Conservation (phyloP, 169 alveolate species). For the Cryptosporidium meleagridis region DNA sequence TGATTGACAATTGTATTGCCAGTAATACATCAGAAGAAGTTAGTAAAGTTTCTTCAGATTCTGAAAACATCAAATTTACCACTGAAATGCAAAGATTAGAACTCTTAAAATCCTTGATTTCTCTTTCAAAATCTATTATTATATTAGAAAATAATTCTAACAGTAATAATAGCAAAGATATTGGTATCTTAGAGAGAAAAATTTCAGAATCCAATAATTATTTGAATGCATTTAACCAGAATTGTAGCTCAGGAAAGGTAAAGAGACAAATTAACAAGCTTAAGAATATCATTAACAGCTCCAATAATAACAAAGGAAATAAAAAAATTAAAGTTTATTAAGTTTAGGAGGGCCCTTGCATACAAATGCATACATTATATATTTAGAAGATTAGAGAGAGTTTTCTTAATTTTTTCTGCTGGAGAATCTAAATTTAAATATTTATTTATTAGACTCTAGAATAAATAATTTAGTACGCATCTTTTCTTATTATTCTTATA, state of each 20-base stretch:
- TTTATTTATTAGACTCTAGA: not conserved
- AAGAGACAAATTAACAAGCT: slow-evolving; percentile 61
- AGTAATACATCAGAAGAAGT: not conserved
- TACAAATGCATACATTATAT: not conserved
- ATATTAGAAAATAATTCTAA: not conserved
- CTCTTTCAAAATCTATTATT: slow-evolving; percentile 33
- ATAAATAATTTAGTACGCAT: too few species aligned
- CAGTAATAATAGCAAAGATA: too few species aligned
- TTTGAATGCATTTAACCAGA: slow-evolving; percentile 11
- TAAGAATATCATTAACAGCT: slow-evolving; percentile 21
- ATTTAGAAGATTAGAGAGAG: not conserved
- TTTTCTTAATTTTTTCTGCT: not conserved
- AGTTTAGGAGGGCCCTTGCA: not conserved
- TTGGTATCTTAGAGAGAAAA: not conserved
- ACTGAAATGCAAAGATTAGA: slow-evolving; percentile 48
- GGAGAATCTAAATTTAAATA: not conserved
- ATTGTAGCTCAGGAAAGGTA: slow-evolving; percentile 37
- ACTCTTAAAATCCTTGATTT: slow-evolving; percentile 8
- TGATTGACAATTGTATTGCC: slow-evolving; percentile 16
- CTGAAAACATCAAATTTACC: slow-evolving; percentile 35
- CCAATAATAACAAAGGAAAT: not conserved
- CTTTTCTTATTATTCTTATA: not conserved
- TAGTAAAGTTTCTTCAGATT: not conserved
- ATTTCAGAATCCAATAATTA: slow-evolving; percentile 18
- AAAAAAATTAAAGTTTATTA: slow-evolving; percentile 1